Base-by-base conservation (phyloP, 176 grass and related monocot species). In the Rhipidocladum racemiflorum region DNA sequence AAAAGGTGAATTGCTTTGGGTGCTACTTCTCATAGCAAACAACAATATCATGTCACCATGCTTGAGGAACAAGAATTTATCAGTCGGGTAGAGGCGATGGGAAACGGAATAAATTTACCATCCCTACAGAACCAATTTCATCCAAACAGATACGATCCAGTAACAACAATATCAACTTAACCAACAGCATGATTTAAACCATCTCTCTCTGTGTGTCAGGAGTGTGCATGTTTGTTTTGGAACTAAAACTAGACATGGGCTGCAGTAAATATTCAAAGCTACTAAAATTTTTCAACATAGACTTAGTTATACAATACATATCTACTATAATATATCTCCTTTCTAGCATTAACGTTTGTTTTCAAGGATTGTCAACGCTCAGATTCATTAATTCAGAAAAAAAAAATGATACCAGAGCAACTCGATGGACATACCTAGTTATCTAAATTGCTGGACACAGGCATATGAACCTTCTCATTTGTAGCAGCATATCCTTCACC, bases 381-480 rank as follows among this genome's bases (percentile, higher is more conserved):
- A 0, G 2, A 21, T 13, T 62, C 5, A 38, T 7, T 50, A 2
- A 0, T 25, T 48, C 11, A 34, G n/a, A 61, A 34, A n/a, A 36
- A 49, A 36, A 79, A 0, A 53, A 14, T n/a, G n/a, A n/a, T 4
- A 32, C 18, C 1, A 0, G 5, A 12, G 34, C 30, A 34, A 54
- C n/a, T 24, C 32, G 5, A 14, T 15, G 39, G 10, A 60, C 36
- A 54, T 69, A 74, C 76, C 82, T 88, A 89, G 80, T 76, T 87
- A 83, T 89, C 79, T 80, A 77, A 86, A 67, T 32, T 70, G 42
- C 63, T 61, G 51, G 75, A 32, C 11, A 5, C 13, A 55, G 16
- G 30, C 15, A 67, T 59, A 61, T 36, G 48, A 39, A 42, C 68
- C 60, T 85, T 89, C 87, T 87, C 87, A n/a, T 85, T 85, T 78